These are phyloP conservation scores for Phialophora verrucosa DNA, from an alignment of 2,329 filamentous ascomycete genomes.

Conservation along the genomic window DNA sequence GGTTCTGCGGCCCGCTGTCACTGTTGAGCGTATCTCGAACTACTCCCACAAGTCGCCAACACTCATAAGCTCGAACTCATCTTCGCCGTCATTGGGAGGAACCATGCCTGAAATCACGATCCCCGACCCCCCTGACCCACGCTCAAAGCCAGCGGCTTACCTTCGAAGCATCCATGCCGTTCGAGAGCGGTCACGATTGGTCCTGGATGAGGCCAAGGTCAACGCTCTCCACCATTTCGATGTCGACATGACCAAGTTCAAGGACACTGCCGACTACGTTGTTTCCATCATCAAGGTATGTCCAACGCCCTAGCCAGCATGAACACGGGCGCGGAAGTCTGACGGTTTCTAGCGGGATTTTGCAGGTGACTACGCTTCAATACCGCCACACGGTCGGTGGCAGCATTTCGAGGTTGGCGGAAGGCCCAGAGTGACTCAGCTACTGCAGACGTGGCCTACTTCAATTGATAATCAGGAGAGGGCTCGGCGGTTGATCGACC, in stretches of 20 bases:
- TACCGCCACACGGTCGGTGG: conserved; percentile 78
- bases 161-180: conserved; percentile 88
- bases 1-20: conserved; percentile 23
- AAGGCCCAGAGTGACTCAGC: conserved; percentile 54
- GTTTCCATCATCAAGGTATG: conserved; percentile 92
- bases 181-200: conserved; percentile 74
- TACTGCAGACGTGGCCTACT: conserved; percentile 56
- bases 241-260: conserved; percentile 83
- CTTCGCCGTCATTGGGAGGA: conserved; percentile 29
- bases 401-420: conserved; percentile 67
- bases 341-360: conserved; percentile 66
- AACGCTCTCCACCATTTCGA: conserved; percentile 85
- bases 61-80: conserved; percentile 30
- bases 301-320: conserved; percentile 12
- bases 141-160: conserved; percentile 86
- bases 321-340: background rate
- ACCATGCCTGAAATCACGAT: conserved; percentile 72
- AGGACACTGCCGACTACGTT: conserved; percentile 82
- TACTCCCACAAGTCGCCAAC: conserved; percentile 39
- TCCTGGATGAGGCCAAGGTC: conserved; percentile 76
- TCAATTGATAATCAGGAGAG: conserved; percentile 68
- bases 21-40: conserved; percentile 33
- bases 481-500: conserved; percentile 62
- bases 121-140: conserved; percentile 83
- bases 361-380: conserved; percentile 69